Conservation (phyloP, 345 rosid genomes). For the Linum lewisii region DNA sequence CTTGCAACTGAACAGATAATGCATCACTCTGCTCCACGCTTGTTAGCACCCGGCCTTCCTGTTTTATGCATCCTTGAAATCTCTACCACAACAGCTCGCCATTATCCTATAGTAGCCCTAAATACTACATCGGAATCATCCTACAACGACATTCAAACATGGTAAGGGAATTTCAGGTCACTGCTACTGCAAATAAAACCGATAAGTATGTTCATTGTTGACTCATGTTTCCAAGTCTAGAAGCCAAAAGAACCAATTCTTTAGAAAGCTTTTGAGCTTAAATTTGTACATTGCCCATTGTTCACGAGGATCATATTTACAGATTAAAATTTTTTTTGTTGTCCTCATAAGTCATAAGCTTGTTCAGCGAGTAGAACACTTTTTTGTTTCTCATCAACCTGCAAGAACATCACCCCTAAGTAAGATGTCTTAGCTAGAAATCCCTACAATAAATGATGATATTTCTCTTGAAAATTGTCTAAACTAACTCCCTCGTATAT, state of each 20-base stretch:
- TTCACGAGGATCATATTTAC: constrained; percentile 93
- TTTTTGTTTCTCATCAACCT: constrained; percentile 98
- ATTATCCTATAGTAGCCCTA: constrained; percentile 81
- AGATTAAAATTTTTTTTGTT: constrained; percentile 81
- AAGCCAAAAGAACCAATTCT: neutral
- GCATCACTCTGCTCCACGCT: constrained; percentile 99
- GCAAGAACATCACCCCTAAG: constrained; percentile 17
- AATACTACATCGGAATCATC: constrained; percentile 97
- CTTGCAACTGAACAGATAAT: constrained; percentile 65
- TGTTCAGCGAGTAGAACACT: constrained; percentile 86
- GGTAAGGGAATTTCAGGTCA: constrained; percentile 1
- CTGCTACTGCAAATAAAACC: neutral
- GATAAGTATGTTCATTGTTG: neutral
- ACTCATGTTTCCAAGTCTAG: neutral
- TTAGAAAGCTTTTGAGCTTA: neutral
- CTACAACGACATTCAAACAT: constrained; percentile 36
- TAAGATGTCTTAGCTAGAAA: constrained; percentile 7
- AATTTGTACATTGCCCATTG: constrained; percentile 76
- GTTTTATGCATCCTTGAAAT: constrained; percentile 90
- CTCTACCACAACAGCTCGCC: constrained; percentile 94
- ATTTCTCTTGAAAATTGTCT: neutral
- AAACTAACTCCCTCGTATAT: no score
- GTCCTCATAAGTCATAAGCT: constrained; percentile 92
- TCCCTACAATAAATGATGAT: neutral
- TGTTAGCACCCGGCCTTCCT: constrained; percentile 87